phyloP scores from a whole-genome alignment of 2,329 filamentous ascomycete species.

The Ophiocordyceps camponoti-rufipedis region DNA sequence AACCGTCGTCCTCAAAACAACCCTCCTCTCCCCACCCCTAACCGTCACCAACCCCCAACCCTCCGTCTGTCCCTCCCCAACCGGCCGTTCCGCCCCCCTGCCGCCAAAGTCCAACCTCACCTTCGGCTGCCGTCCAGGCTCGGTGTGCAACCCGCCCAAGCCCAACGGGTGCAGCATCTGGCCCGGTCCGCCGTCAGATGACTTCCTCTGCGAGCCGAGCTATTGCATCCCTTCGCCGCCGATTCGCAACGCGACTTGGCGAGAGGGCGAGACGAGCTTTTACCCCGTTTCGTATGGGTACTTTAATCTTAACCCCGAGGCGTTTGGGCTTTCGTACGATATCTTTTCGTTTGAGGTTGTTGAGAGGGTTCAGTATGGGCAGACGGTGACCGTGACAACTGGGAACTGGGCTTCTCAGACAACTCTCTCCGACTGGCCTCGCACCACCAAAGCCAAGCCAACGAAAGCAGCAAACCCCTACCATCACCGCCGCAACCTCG shows the following conservation, averaged over 20 bases:
- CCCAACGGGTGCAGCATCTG: slow-evolving; percentile 32
- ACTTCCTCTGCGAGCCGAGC: slow-evolving; percentile 26
- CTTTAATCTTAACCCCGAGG: slow-evolving; percentile 42
- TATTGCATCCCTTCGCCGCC: slow-evolving; percentile 26
- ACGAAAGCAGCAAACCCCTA: not conserved
- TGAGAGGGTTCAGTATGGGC: slow-evolving; percentile 15
- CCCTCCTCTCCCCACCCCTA: not conserved
- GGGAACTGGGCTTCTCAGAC: slow-evolving; percentile 38
- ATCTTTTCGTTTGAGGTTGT: slow-evolving; percentile 34
- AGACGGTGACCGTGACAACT: slow-evolving; percentile 27
- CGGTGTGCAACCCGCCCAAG: slow-evolving; percentile 32
- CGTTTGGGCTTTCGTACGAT: slow-evolving; percentile 43
- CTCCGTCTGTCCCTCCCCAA: slow-evolving; percentile 25
- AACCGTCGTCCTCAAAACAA: not conserved
- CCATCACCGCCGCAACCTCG: slow-evolving; percentile 2
- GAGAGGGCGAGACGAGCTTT: slow-evolving; percentile 24
- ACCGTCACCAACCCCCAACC: slow-evolving; percentile 10
- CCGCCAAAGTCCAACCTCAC: slow-evolving; percentile 22
- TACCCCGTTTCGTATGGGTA: slow-evolving; percentile 34
- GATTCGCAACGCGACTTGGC: slow-evolving; percentile 21
- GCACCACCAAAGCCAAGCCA: not conserved
- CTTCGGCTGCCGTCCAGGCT: slow-evolving; percentile 35
- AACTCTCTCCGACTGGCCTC: slow-evolving; percentile 18
- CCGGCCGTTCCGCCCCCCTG: slow-evolving; percentile 15
- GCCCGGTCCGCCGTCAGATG: slow-evolving; percentile 23